Evolutionary conservation across 2,329 filamentous ascomycete genomes (phyloP), one percentile per base, ranked within the genome.

Genomic region (Aspergillus cejpii): DNA sequence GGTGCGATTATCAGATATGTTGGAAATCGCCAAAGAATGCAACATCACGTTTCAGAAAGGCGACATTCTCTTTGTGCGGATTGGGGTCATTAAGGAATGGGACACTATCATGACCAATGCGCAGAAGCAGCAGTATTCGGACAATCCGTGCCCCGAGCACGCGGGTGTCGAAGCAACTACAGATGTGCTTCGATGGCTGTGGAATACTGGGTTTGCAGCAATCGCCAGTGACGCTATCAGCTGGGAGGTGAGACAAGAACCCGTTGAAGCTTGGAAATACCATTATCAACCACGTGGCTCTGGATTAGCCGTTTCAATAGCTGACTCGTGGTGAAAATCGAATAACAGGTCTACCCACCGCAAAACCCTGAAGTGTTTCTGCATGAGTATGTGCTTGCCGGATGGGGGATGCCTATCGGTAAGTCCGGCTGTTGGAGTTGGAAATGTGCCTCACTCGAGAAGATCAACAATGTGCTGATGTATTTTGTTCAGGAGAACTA

Each of bases 201-300:
- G 78, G 77, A 71, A 81, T 41, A 68, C 71, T 19, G 66, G 71
- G 12, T 81, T 82, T 55, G 66, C 76, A 0, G 79, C 78, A 2
- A 73, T 80, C 2, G 79, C 74, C 0, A 76, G 79, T 10, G 79
- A 83, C 48, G 71, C 74, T 15, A 74, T 78, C 7, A 70, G 69
- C 4, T 76, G 77, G 54, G 78, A 81, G 57, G 71, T 72, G 14
- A 68, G 60, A 54, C 15, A 21, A 5, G 31, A 19, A 19, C 19
- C 27, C 12, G 6, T 24, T 40, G 8, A 5, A 21, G 31, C 12
- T n/a, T 15, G 2, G 2, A 42, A n/a, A n/a, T n/a, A n/a, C n/a
- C n/a, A n/a, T n/a, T n/a, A n/a, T n/a, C n/a, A n/a, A n/a, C n/a
- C n/a, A 43, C 24, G 20, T 17, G 28, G 31, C 11, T 20, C 2